Evolutionary conservation across 805 yeast species (phyloP), one percentile per base, ranked within the genome.

Genomic region (Soucietia sequanensis): DNA sequence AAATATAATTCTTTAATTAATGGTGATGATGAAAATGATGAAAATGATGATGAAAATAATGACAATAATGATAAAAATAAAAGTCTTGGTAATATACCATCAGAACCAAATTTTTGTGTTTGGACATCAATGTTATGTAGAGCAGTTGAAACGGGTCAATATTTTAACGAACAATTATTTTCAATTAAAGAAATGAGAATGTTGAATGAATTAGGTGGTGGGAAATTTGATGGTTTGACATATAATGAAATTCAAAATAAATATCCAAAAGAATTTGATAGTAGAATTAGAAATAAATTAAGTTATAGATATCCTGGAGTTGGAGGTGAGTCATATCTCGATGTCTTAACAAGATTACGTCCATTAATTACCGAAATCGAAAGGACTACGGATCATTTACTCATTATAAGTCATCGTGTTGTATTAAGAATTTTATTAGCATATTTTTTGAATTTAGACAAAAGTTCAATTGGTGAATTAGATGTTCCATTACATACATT

Each of bases 241-340:
- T 90, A 93, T 54, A 81, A 80, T 34, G 95, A 91, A 47, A 90
- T 91, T 44, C 85, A 82, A 55, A 64, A 61, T 8, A 64, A 68
- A 42, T 77, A 72, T 50, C 96, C 97, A 0, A 75, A 75, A 23
- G 98, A 91, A 57, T 91, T 82, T 54, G 77, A 75, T 27, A 75
- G 88, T 12, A 75, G 98, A 39, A 62, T 87, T 46, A 68, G 72
- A 27, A 84, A 88, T 59, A 91, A 91, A 60, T 70, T 91, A 48
- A 70, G 82, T 12, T 91, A 91, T 60, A 70, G 99, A 41, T 91
- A 91, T 54, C 99, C 98, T 1, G 99, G 99, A 4, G 85, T 88
- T 32, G 97, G 98, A 6, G 99, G 99, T 12, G 99, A 91, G 60
- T 85, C 95, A 0, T 91, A 91, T 49, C 64, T 91, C 47, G 98